Conservation (phyloP, 2,329 filamentous ascomycete genomes). For the Penicillium aurantiogriseum region DNA sequence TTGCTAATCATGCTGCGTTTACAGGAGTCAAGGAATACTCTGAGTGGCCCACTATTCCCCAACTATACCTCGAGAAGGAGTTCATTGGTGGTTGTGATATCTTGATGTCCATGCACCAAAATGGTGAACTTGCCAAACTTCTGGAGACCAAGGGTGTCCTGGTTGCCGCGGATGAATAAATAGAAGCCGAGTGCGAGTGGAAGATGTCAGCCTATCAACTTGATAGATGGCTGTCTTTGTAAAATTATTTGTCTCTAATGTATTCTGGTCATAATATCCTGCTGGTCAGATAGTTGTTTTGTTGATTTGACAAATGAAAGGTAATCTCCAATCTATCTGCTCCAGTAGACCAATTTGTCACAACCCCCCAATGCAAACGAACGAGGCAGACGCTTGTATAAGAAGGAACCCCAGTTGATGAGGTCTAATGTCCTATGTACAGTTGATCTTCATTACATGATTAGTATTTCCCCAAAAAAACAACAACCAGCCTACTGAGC, state of each 20-base stretch:
- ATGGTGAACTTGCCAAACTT: constrained; percentile 85
- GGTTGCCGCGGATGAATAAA: constrained; percentile 55
- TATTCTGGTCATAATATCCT: constrained; percentile 12
- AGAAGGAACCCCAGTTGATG: constrained; percentile 16
- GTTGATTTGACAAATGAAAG: not conserved
- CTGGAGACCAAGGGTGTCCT: constrained; percentile 91
- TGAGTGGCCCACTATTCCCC: constrained; percentile 97
- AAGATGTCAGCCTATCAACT: constrained; percentile 6
- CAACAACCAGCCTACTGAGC: not conserved
- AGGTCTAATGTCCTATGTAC: constrained; percentile 16
- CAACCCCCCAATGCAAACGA: not conserved
- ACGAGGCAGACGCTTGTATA: not conserved
- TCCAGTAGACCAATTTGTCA: not conserved
- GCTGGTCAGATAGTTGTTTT: constrained; percentile 8
- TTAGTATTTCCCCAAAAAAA: constrained; percentile 1
- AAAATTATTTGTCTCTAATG: constrained; percentile 14
- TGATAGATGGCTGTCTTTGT: constrained; percentile 13
- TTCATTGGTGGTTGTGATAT: constrained; percentile 99
- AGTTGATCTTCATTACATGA: constrained; percentile 13
- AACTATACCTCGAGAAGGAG: constrained; percentile 92
- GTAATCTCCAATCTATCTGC: not conserved
- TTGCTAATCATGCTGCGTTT: not conserved
- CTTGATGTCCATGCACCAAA: constrained; percentile 94
- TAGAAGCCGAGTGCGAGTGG: not conserved
- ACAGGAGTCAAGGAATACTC: constrained; percentile 97